Evolutionary conservation across 345 rosid genomes (phyloP).

Genomic region (Gossypium stocksii): DNA sequence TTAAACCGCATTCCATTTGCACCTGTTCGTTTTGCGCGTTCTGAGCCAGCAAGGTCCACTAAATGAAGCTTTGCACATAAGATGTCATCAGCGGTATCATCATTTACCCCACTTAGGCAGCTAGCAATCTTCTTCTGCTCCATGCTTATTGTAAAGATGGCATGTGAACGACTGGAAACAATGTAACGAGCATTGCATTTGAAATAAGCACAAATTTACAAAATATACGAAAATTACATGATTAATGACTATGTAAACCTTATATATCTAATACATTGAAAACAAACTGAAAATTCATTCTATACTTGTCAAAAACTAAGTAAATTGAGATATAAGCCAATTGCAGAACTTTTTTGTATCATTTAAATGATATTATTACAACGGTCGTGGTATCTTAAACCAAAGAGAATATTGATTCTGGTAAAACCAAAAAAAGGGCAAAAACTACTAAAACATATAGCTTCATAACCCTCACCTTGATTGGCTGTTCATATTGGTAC

Average conservation of each 20-base stretch:
- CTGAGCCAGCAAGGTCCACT: slow-evolving; percentile 97
- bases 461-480: slow-evolving; percentile 51
- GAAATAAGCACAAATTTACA: neutral
- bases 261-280: neutral
- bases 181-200: neutral
- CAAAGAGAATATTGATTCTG: neutral
- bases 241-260: neutral
- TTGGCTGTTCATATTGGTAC: slow-evolving; percentile 98
- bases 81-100: slow-evolving; percentile 68
- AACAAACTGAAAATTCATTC: neutral
- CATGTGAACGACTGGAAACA: slow-evolving; percentile 83
- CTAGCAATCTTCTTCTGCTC: slow-evolving; percentile 75
- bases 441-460: neutral
- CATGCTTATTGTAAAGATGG: slow-evolving; percentile 87
- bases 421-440: neutral
- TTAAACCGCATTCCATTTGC: slow-evolving; percentile 97
- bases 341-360: neutral
- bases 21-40: slow-evolving; percentile 94
- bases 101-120: slow-evolving; percentile 30
- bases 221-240: neutral
- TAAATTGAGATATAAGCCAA: neutral
- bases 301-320: neutral
- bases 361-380: neutral
- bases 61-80: slow-evolving; percentile 90
- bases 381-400: neutral